phyloP scores from a whole-genome alignment of 192 early-diverging fungal genomes.

The Thamnidium elegans region DNA sequence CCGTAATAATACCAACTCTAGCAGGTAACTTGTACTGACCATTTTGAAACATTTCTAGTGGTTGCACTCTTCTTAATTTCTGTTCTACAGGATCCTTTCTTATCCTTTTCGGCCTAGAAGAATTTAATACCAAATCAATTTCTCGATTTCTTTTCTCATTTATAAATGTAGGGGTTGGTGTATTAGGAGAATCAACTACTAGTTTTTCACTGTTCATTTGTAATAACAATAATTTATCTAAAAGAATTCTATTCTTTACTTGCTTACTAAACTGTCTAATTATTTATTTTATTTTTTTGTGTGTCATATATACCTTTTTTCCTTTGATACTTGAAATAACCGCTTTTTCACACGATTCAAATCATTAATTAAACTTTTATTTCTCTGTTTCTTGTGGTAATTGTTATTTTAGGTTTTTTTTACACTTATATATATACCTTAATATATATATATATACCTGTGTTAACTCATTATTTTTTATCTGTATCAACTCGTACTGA shows the following conservation, averaged over 20 bases:
- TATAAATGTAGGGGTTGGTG: not conserved
- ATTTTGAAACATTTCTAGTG: constrained; percentile 41
- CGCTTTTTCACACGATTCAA: constrained; percentile 13
- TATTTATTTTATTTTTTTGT: not conserved
- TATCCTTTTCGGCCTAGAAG: constrained; percentile 29
- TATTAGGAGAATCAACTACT: not conserved
- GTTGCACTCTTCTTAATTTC: constrained; percentile 42
- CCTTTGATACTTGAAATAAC: constrained; percentile 6
- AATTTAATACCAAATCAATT: not conserved
- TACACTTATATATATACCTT: constrained; percentile 30
- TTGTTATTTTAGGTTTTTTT: not conserved
- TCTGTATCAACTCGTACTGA: constrained; percentile 33
- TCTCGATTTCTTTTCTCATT: not conserved
- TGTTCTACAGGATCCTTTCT: constrained; percentile 16
- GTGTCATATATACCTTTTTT: constrained; percentile 13
- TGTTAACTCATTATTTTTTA: constrained; percentile 30
- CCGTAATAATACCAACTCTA: constrained; percentile 75
- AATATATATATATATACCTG: constrained; percentile 27
- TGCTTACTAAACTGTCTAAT: not conserved
- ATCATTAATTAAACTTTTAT: constrained; percentile 8
- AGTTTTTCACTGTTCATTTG: not conserved
- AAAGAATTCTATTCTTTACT: constrained; percentile 6
- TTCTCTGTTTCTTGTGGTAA: not conserved
- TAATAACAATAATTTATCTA: constrained; percentile 12
- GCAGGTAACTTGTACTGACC: constrained; percentile 77